Base-by-base conservation (phyloP, 495 filamentous ascomycete genomes). In the Chaetomium cochliodes region DNA sequence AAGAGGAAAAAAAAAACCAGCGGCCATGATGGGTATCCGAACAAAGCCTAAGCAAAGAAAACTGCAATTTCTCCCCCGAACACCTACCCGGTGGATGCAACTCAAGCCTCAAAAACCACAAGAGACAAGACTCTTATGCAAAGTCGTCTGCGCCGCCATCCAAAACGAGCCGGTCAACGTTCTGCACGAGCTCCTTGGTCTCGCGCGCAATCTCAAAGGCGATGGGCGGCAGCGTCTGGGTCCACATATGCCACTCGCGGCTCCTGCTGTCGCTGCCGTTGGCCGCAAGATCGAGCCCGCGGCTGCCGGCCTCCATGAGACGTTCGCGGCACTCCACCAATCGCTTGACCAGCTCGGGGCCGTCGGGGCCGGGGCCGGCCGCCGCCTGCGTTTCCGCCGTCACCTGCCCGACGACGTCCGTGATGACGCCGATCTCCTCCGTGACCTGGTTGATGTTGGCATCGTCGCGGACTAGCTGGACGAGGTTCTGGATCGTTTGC, bases 181-280 rank as follows among this genome's bases (percentile, higher is more conserved):
- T 73, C 55, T 79, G 73, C 12, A 84, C 86, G 57, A 92, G 78
- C 71, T 91, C 89, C 71, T 92, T 96, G 63, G 89, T 92, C 74
- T 90, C 88, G 47, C 90, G 81, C 2, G 90, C 92, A 70, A 94
- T 88, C 78, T 92, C 90, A 75, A 96, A 96, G 20, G 92, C 92
- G 66, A 96, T 86, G 11, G 91, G 91, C 20, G 92, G 90, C 51
- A 92, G 78, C 53, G 82, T 88, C 72, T 87, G 87, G 54, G 84
- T 88, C 78, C 87, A 87, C 70, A 83, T 86, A 52, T 84, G 86
- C 78, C 86, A 83, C 73, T 74, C 79, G 60, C 66, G 74, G 61
- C 84, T 79, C 42, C 75, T 75, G 25, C 83, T 75, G 28, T 77
- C 78, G 8, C 77, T 70, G 37, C 78, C 80, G 39, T 72, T 74